Percentiles rank a stretch among this genome's conserved stretches.
These are phyloP conservation scores for Pascua sp. DNA, from an alignment of 1,284 basidiomycete species.

Conservation along the genomic window DNA sequence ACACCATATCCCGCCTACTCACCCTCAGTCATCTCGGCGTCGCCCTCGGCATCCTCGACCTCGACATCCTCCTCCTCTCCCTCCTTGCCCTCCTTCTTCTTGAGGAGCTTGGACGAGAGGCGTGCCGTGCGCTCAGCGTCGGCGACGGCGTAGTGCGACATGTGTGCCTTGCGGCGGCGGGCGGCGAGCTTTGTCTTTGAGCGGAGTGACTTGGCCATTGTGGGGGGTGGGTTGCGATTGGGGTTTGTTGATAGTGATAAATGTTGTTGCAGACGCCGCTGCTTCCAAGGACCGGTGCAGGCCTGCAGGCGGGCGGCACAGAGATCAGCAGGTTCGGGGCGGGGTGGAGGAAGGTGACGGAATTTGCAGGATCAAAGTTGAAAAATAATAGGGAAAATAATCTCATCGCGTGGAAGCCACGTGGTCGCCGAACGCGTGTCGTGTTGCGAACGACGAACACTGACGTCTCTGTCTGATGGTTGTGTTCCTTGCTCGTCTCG, in stretches of 20 bases:
- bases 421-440: constrained; percentile 10
- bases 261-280: too few species aligned
- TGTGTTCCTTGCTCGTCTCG: not conserved
- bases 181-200: constrained; percentile 83
- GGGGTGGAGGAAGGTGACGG: too few species aligned
- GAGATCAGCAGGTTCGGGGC: too few species aligned
- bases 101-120: constrained; percentile 66
- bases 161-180: constrained; percentile 77
- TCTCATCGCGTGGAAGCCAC: not conserved
- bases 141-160: constrained; percentile 75
- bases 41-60: constrained; percentile 61
- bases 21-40: constrained; percentile 24
- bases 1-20: not conserved
- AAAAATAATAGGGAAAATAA: not conserved
- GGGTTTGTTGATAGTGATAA: not conserved
- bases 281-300: too few species aligned
- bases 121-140: constrained; percentile 79
- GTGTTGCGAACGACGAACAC: not conserved
- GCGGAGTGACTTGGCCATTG: constrained; percentile 89
- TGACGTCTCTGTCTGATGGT: constrained; percentile 6
- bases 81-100: constrained; percentile 66
- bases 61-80: constrained; percentile 91
- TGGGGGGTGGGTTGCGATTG: constrained; percentile 4
- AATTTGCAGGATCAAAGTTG: constrained; percentile 6
- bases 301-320: too few species aligned